Evolutionary conservation across 805 yeast genomes (phyloP).

Genomic region (Yarrowia deformans): DNA sequence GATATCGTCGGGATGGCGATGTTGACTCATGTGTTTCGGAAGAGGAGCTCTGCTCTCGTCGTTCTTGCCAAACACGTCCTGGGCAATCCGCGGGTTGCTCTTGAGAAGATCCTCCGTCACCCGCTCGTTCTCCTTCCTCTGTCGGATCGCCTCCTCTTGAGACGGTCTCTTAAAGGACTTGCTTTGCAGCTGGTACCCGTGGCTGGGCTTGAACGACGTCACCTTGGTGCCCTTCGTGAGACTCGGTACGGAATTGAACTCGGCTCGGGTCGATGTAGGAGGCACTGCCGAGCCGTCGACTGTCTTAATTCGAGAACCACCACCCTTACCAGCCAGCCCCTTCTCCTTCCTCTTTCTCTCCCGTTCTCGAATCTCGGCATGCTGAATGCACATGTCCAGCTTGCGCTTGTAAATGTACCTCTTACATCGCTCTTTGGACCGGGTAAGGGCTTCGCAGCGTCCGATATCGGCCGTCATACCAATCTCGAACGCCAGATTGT

Average conservation of each 20-base stretch:
- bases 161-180: conserved; percentile 2
- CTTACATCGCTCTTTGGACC: not conserved
- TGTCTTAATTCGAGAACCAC: not conserved
- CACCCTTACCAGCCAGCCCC: not conserved
- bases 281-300: not conserved
- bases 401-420: conserved; percentile 4
- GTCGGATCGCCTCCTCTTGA: not conserved
- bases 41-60: not conserved
- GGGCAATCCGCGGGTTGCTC: not conserved
- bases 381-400: conserved; percentile 18
- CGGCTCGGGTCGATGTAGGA: not conserved
- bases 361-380: not conserved
- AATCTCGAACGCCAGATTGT: conserved; percentile 19
- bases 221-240: conserved; percentile 1
- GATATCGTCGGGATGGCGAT: conserved; percentile 12
- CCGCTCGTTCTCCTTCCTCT: not conserved
- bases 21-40: not conserved
- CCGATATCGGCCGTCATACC: conserved; percentile 14
- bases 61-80: not conserved
- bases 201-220: not conserved
- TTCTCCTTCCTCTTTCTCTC: not conserved
- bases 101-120: conserved; percentile 3
- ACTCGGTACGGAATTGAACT: conserved; percentile 21
- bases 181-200: not conserved
- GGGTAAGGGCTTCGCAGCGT: conserved; percentile 2